phyloP scores from a whole-genome alignment of 495 filamentous ascomycete species.

The Glarea lozoyensis region DNA sequence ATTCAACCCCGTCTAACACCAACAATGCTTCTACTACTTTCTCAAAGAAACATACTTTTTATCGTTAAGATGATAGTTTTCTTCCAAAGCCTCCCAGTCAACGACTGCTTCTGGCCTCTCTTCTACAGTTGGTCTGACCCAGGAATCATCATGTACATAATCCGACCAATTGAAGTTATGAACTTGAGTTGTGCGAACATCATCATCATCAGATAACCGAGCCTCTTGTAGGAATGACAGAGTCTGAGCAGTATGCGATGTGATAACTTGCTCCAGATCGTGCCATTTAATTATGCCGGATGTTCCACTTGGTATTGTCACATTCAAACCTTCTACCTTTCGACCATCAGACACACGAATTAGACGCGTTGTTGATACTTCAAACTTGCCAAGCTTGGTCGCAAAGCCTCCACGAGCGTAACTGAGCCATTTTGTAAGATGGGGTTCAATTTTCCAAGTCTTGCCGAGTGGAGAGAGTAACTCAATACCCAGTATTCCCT shows the following conservation, averaged over 20 bases:
- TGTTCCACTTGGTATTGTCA: slow-evolving; percentile 36
- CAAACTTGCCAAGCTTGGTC: slow-evolving; percentile 42
- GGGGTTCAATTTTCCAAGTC: slow-evolving; percentile 43
- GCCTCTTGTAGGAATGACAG: slow-evolving; percentile 12
- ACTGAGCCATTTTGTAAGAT: slow-evolving; percentile 39
- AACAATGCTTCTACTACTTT: no score
- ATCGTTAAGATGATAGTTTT: slow-evolving; percentile 5
- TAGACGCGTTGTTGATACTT: slow-evolving; percentile 25
- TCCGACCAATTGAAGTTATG: slow-evolving; percentile 1
- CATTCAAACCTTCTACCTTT: slow-evolving; percentile 29
- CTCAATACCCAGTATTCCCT: slow-evolving; percentile 45
- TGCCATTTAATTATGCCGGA: slow-evolving; percentile 33
- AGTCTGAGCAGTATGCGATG: background rate
- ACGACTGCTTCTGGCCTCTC: slow-evolving; percentile 23
- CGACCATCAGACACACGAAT: slow-evolving; percentile 8
- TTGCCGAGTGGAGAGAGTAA: slow-evolving; percentile 36
- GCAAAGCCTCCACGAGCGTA: slow-evolving; percentile 47
- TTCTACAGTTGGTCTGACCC: slow-evolving; percentile 22
- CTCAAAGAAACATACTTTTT: no score
- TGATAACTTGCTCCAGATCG: background rate
- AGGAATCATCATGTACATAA: slow-evolving; percentile 16
- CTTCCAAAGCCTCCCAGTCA: slow-evolving; percentile 25
- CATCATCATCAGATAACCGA: slow-evolving; percentile 26
- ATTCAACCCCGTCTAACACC: no score
- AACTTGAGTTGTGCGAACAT: slow-evolving; percentile 10